Conservation (phyloP, 192 early-diverging fungal genomes). For the Oehlia diaphana region DNA sequence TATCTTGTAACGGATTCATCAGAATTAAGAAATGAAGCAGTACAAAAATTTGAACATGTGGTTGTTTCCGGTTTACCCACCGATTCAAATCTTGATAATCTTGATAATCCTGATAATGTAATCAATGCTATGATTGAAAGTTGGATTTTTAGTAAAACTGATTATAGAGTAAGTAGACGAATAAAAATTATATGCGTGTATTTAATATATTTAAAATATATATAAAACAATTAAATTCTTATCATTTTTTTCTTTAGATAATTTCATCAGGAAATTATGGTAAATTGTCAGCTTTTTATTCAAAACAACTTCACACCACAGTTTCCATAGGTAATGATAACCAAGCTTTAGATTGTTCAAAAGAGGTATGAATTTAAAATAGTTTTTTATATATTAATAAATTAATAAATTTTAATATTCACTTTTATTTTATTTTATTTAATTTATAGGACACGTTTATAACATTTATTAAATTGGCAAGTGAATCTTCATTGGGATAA, state of each 20-base stretch:
- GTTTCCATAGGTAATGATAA: not conserved
- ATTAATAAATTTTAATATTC: not conserved
- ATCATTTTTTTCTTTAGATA: not conserved
- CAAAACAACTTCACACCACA: conserved; percentile 24
- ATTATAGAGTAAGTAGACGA: conserved; percentile 43
- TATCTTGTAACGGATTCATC: conserved; percentile 47
- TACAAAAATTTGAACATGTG: conserved; percentile 35
- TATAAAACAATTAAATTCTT: not conserved
- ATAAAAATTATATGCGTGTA: not conserved
- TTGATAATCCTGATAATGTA: conserved; percentile 32
- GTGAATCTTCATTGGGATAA: not conserved
- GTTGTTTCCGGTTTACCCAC: conserved; percentile 38
- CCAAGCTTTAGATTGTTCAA: not conserved
- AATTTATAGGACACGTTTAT: conserved; percentile 1
- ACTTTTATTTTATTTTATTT: not conserved
- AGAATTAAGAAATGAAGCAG: conserved; percentile 39
- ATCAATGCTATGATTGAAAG: conserved; percentile 46
- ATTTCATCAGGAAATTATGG: conserved; percentile 35
- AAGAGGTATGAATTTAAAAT: not conserved
- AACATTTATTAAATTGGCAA: not conserved
- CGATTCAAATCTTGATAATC: not conserved
- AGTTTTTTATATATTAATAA: not conserved
- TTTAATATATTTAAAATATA: not conserved
- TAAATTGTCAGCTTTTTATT: conserved; percentile 46
- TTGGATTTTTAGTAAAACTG: conserved; percentile 43